These are phyloP conservation scores for Hymenoscyphus occultus DNA, from an alignment of 2,329 filamentous ascomycete genomes.

Conservation along the genomic window DNA sequence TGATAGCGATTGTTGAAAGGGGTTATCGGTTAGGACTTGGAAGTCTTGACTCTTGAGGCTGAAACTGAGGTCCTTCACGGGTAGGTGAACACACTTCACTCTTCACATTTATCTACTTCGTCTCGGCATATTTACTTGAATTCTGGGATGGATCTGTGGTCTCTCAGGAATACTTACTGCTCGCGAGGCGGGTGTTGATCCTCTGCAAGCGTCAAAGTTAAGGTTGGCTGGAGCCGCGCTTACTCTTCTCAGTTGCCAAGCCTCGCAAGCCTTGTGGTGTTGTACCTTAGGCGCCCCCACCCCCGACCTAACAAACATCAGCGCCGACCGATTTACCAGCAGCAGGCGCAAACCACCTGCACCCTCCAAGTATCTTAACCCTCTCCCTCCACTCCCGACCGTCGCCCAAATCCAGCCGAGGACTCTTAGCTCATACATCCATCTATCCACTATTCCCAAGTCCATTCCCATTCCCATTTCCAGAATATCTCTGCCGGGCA, in stretches of 20 bases:
- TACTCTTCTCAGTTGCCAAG: constrained; percentile 5
- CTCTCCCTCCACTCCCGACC: background rate
- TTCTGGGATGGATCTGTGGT: too few relatives aligned
- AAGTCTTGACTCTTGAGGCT: background rate
- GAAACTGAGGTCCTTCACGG: background rate
- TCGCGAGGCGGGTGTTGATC: background rate
- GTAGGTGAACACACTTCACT: background rate
- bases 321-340: background rate
- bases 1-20: background rate
- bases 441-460: constrained; percentile 6
- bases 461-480: too few relatives aligned
- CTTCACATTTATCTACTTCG: background rate
- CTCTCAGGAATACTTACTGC: background rate
- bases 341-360: constrained; percentile 8
- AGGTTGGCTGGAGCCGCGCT: background rate
- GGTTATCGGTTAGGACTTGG: background rate
- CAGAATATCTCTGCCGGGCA: constrained; percentile 12
- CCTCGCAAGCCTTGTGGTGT: constrained; percentile 4
- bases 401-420: background rate
- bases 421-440: background rate
- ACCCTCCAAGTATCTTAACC: constrained; percentile 7
- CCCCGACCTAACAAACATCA: background rate
- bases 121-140: background rate
- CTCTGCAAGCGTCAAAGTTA: background rate
- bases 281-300: constrained; percentile 2